Evolutionary conservation across 176 grass and related monocot genomes (phyloP), one percentile per base, ranked within the genome.

Genomic region (Olyra latifolia): DNA sequence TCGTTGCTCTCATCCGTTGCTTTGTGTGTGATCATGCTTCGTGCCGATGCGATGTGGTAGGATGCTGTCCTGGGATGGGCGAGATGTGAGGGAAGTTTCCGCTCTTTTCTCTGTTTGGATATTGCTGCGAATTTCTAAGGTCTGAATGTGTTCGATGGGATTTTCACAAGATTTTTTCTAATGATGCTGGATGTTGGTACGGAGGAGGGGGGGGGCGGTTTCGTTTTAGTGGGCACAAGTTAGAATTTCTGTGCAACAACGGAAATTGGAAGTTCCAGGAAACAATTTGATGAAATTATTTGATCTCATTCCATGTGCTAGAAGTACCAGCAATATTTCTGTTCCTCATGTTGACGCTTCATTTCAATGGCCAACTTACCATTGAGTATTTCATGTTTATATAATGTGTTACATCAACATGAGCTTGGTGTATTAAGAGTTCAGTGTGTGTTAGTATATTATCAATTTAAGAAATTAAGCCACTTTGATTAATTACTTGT

Each of bases 91-190:
- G 45, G 32, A 28, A 29, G 0, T n/a, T 40, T n/a, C 12, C 25
- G 42, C 8, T 6, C 10, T 10, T 10, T 10, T 42, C n/a, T 55
- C 20, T 44, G 41, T 70, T 10, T 80, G 78, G 53, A 71, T 81
- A 71, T 60, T 81, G 25, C 41, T 38, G 44, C 41, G 59, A 61
- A 48, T 61, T 81, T 71, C 25, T 19, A 22, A 49, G 42, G 12
- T 49, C 13, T 38, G 12, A 17, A 32, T 32, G 3, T 16, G 29
- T 19, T 10, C 19, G 54, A 20, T 61, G 19, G 12, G 42, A 38
- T 47, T 39, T 30, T 16, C 28, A 61, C 61, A 32, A 35, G 4
- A 60, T n/a, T n/a, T n/a, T 70, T 70, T 22, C 43, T 48, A 47
- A 27, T 5, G 24, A 24, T 71, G 62, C 20, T 65, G 32, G 38